Conservation (phyloP, 441 rosid species). For the Bruguiera hainesii region DNA sequence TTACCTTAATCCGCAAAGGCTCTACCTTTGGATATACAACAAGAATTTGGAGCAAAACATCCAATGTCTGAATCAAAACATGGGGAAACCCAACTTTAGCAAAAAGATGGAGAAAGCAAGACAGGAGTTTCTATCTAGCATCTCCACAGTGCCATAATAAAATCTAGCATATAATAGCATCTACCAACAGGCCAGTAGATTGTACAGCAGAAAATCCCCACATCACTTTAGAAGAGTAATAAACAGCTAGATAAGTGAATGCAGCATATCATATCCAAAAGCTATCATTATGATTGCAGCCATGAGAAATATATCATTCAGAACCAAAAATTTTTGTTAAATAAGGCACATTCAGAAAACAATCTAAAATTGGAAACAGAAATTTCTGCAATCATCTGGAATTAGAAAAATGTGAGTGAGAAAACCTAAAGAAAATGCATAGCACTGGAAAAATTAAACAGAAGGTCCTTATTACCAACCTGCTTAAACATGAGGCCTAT, state of each 20-base stretch:
- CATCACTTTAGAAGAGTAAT: too few relatives aligned
- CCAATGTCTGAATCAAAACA: slow-evolving; percentile 62
- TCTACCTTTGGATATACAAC: slow-evolving; percentile 74
- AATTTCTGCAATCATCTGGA: too few relatives aligned
- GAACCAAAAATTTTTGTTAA: too few relatives aligned
- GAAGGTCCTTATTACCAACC: slow-evolving; percentile 42
- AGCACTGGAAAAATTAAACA: background rate
- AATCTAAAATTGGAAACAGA: too few relatives aligned
- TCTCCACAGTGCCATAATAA: background rate
- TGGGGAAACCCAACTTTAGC: slow-evolving; percentile 4
- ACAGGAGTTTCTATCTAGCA: background rate
- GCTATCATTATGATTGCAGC: too few relatives aligned
- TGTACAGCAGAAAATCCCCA: too few relatives aligned
- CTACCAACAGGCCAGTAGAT: background rate
- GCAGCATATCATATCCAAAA: too few relatives aligned
- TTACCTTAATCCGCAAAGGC: slow-evolving; percentile 78
- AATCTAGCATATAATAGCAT: background rate
- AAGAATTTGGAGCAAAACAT: slow-evolving; percentile 79
- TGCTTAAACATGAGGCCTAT: slow-evolving; percentile 92
- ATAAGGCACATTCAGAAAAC: too few relatives aligned
- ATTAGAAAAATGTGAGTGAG: background rate
- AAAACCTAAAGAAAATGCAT: background rate
- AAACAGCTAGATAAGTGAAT: too few relatives aligned
- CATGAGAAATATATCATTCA: too few relatives aligned
- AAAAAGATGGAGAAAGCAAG: background rate